Base-by-base conservation (phyloP, 2,329 filamentous ascomycete genomes). In the Hypoxylon rubiginosum region DNA sequence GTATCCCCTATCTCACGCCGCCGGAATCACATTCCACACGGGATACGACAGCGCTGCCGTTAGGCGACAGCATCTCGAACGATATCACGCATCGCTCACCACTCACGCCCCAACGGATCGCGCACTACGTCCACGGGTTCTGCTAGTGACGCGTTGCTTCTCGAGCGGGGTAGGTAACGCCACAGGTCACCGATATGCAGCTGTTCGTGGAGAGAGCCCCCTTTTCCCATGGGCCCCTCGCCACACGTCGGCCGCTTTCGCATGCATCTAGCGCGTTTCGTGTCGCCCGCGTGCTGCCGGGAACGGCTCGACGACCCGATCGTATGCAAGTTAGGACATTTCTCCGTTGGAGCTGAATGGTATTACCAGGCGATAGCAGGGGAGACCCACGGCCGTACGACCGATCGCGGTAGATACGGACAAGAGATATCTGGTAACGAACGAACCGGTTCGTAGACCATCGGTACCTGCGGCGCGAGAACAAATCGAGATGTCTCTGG, bases 331-430 rank as follows among this genome's bases (percentile, higher is more conserved):
- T 46, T 70, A 1, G 68, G 68, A 11, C 58, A 68, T 39, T 46
- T 67, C 9, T n/a, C 55, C 2, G 58, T 69, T 7, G 45, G 61
- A 2, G 41, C 45, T 10, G 67, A 56, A 13, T 30, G 50, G 2
- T 58, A 46, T 68, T 21, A 67, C 11, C 11, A 72, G 32, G 69
- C 64, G 11, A 49, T 72, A 10, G 58, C 28, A 71, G 66, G 71
- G 72, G 66, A 15, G 59, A 72, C 11, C 70, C 19, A 41, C 52
- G 9, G 56, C 69, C 26, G 67, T 67, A 11, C 49, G 61, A 24
- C 54, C 66, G 6, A 71, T 71, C 28, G 43, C 54, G 4, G 43
- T 69, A 34, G 8, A 34, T 28, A 28, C 7, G 13, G 34, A 36
- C 21, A n/a, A 52, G 36, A 17, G 34, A 9, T 69, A 71, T 24